phyloP scores from a whole-genome alignment of 2,329 filamentous ascomycete species.

The Didymella segeticola region DNA sequence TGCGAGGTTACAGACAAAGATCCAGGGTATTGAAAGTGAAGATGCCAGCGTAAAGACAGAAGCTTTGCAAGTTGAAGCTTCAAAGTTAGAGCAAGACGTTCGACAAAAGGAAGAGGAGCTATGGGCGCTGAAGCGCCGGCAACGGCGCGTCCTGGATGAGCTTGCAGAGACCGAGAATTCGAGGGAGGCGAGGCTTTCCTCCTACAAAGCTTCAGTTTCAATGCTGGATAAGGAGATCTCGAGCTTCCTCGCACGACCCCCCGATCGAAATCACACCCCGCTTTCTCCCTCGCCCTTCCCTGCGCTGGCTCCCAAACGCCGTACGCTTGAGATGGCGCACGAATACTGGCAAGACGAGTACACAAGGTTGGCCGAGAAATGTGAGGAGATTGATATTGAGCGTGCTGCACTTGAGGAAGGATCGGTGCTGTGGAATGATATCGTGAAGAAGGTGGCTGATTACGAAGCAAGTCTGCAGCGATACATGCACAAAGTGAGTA shows the following conservation, averaged over 20 bases:
- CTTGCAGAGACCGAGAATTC: constrained; percentile 69
- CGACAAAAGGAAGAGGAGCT: constrained; percentile 69
- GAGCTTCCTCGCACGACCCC: constrained; percentile 65
- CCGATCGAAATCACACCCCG: constrained; percentile 44
- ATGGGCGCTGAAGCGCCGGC: constrained; percentile 64
- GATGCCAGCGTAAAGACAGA: constrained; percentile 65
- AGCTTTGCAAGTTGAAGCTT: constrained; percentile 58
- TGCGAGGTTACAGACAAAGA: constrained; percentile 61
- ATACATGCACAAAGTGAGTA: constrained; percentile 54
- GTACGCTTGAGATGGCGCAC: constrained; percentile 73
- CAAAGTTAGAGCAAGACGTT: constrained; percentile 67
- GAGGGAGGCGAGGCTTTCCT: constrained; percentile 73
- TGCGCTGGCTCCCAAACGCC: constrained; percentile 66
- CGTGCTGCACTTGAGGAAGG: constrained; percentile 72
- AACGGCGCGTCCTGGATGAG: constrained; percentile 64
- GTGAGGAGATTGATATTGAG: constrained; percentile 65
- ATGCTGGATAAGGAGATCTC: constrained; percentile 70
- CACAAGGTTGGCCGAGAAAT: constrained; percentile 61
- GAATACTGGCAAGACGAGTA: constrained; percentile 74
- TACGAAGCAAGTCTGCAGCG: constrained; percentile 71
- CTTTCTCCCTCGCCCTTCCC: constrained; percentile 59
- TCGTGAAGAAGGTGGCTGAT: constrained; percentile 63
- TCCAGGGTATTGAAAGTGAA: constrained; percentile 62
- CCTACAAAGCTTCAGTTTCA: constrained; percentile 71
- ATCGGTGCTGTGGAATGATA: constrained; percentile 69